Conservation (phyloP, 2,329 filamentous ascomycete species). For the Fusarium temperatum region DNA sequence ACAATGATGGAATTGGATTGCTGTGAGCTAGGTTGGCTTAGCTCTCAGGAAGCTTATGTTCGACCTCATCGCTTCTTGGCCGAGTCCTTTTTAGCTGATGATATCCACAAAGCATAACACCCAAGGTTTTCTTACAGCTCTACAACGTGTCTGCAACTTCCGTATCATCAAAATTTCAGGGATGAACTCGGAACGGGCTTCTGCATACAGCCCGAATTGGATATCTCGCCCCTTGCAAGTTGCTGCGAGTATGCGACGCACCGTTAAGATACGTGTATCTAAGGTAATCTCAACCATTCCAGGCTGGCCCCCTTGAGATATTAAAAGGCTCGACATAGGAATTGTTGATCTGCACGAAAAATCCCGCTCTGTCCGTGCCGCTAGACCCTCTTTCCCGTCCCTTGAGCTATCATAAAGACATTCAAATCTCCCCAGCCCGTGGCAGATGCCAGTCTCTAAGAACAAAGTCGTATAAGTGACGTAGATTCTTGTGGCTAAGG, state of each 20-base stretch:
- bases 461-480: conserved; percentile 9
- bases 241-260: conserved; percentile 24
- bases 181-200: conserved; percentile 7
- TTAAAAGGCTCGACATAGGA: not conserved
- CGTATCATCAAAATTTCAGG: conserved; percentile 3
- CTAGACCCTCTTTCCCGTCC: conserved; percentile 2
- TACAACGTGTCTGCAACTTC: not conserved
- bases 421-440: conserved; percentile 26
- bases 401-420: conserved; percentile 21
- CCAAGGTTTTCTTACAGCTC: not conserved
- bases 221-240: conserved; percentile 18
- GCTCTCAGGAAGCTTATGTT: not conserved
- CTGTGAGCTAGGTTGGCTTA: not conserved
- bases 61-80: not conserved
- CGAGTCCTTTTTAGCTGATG: not conserved
- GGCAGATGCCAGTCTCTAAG: conserved; percentile 22
- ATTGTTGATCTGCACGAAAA: not conserved
- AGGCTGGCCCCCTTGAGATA: conserved; percentile 8
- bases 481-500: conserved; percentile 12
- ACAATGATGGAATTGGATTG: conserved; percentile 34
- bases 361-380: not conserved
- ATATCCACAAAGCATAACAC: conserved; percentile 5
- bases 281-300: conserved; percentile 35
- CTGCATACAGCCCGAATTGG: conserved; percentile 30
- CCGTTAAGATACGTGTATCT: not conserved